Evolutionary conservation across 2,329 filamentous ascomycete genomes (phyloP).

Genomic region (Trichoderma hamatum): DNA sequence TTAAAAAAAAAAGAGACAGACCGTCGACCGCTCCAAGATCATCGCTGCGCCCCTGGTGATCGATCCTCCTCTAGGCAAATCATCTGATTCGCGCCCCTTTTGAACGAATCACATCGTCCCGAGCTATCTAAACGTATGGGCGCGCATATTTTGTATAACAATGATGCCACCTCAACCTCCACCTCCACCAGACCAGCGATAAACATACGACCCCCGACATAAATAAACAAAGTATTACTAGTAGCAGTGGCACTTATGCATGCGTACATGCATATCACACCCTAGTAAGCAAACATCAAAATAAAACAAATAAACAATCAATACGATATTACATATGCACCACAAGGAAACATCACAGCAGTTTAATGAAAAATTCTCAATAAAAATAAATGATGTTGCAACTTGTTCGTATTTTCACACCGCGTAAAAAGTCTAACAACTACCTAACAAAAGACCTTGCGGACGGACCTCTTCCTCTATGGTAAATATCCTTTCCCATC

Average conservation of each 20-base stretch:
- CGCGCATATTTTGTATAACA: constrained; percentile 1
- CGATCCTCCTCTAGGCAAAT: neutral
- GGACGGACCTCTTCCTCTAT: neutral
- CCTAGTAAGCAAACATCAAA: neutral
- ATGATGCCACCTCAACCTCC: constrained; percentile 7
- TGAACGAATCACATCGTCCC: constrained; percentile 1
- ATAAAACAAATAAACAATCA: neutral
- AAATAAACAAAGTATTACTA: neutral
- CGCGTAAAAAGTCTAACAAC: neutral
- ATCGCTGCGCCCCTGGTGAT: constrained; percentile 27
- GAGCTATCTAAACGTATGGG: neutral
- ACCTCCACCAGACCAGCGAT: too few relatives aligned
- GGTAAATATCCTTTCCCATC: neutral
- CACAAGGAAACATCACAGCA: neutral
- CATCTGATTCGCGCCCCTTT: neutral
- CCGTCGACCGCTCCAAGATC: neutral
- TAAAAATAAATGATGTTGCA: neutral
- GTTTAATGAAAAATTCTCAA: neutral
- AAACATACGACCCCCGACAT: neutral
- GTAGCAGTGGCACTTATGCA: neutral
- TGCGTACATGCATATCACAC: neutral
- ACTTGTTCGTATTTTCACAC: constrained; percentile 26
- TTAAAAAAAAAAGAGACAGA: neutral
- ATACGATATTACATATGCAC: neutral
- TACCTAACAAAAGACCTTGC: constrained; percentile 10